Evolutionary conservation across 768 basidiomycete species (phyloP), one percentile per base, ranked within the genome.

Genomic region (Paxillus involutus): DNA sequence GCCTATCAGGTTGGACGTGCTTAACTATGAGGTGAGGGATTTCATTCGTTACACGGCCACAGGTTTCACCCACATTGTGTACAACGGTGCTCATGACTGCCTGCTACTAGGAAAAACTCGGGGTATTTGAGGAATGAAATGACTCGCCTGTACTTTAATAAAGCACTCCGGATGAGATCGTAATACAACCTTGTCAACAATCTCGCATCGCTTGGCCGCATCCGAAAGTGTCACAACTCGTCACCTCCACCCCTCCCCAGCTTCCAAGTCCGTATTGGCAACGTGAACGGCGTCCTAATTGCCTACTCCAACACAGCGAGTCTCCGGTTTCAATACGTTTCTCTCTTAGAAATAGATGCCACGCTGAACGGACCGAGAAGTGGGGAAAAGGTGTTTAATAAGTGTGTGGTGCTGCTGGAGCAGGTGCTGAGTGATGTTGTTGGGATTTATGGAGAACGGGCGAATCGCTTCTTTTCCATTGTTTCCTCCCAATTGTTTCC

Each of bases 261-360:
- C 59, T 88, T 98, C 75, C 96, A 99, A 78, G 95, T 83, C 2
- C 86, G 96, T 5, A 98, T 99, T 56, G 96, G 96, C 9, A 85
- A 88, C 65, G 98, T 98, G 96, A 94, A 97, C 64, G 96, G 96
- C 14, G 88, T 98, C 8, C 78, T 94, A 55, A 83, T 93, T 37
- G 86, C 91, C 19, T 92, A 90, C 64, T 91, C 93, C 64, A 97
- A 96, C 57, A 95, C 91, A 0, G 82, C 83, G 7, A 80, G 81
- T 16, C 81, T 97, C 47, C 94, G 96, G 1, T 98, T 98, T 76
- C 93, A 98, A 69, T 99, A 98, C 65, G 72, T 96, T 30, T 81
- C 94, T 1, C 72, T 96, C 43, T 76, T 80, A 43, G 92, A 96
- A 66, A 93, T 99, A 88, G 96, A 98, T 58, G 75, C 80, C 40